Conservation (phyloP, 2,329 filamentous ascomycete species). For the Penicillium fuscoglaucum region DNA sequence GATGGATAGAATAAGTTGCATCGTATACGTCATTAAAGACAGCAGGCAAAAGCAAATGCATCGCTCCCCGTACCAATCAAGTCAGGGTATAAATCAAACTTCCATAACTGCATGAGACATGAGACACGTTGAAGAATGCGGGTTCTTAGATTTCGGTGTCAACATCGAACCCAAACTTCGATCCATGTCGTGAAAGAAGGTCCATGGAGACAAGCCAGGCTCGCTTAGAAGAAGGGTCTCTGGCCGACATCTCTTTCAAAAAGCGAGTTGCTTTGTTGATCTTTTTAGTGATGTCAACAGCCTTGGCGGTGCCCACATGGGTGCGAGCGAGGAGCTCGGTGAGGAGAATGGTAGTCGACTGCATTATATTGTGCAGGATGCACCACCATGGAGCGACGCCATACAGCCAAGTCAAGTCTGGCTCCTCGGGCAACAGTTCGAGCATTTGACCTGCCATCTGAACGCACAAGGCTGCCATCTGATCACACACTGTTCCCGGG, state of each 20-base stretch:
- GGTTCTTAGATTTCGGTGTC: neutral
- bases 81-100: neutral
- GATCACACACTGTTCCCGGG: slow-evolving; percentile 33
- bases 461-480: slow-evolving; percentile 40
- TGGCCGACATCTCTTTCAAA: slow-evolving; percentile 39
- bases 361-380: slow-evolving; percentile 44
- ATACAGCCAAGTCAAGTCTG: slow-evolving; percentile 34
- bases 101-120: neutral
- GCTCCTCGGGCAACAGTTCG: slow-evolving; percentile 37
- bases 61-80: neutral
- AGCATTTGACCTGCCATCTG: slow-evolving; percentile 37
- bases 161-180: slow-evolving; percentile 14
- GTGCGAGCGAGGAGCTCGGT: slow-evolving; percentile 39
- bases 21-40: neutral
- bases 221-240: slow-evolving; percentile 35
- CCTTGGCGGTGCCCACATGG: slow-evolving; percentile 32
- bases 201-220: slow-evolving; percentile 37
- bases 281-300: slow-evolving; percentile 28
- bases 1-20: neutral
- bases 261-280: slow-evolving; percentile 39
- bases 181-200: slow-evolving; percentile 26
- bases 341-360: slow-evolving; percentile 41
- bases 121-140: neutral
- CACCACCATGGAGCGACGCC: slow-evolving; percentile 43
- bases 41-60: neutral